These are phyloP conservation scores for Talaromyces rugulosus DNA, from an alignment of 2,329 filamentous ascomycete species.

Conservation along the genomic window DNA sequence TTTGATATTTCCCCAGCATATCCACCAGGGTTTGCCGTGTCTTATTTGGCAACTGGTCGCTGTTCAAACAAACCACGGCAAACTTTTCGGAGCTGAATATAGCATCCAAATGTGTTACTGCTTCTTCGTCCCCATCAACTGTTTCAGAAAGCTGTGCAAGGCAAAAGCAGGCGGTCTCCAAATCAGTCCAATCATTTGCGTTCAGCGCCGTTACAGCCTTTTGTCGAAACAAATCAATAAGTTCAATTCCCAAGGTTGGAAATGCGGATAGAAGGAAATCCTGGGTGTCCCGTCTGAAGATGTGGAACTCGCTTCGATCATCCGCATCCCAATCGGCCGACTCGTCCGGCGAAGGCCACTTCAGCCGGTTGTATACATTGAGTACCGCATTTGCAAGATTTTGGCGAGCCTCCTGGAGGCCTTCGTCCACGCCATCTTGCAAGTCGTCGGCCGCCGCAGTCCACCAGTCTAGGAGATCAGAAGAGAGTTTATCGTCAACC, in stretches of 20 bases:
- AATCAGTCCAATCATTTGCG: constrained; percentile 36
- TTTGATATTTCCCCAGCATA: constrained; percentile 41
- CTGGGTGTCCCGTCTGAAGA: constrained; percentile 42
- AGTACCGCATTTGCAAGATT: constrained; percentile 38
- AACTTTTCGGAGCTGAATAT: constrained; percentile 38
- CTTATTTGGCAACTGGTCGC: constrained; percentile 28
- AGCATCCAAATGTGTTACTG: constrained; percentile 36
- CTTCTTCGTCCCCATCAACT: constrained; percentile 40
- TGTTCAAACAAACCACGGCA: constrained; percentile 26
- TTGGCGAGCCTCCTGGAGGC: constrained; percentile 29
- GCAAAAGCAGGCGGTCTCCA: constrained; percentile 43
- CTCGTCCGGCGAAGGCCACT: constrained; percentile 32
- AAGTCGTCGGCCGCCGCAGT: constrained; percentile 37
- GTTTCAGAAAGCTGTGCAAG: constrained; percentile 42
- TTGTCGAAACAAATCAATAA: constrained; percentile 40
- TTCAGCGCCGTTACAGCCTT: constrained; percentile 30
- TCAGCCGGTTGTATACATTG: constrained; percentile 40
- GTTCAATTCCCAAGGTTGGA: constrained; percentile 38
- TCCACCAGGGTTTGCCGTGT: constrained; percentile 39
- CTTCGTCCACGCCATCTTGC: constrained; percentile 25
- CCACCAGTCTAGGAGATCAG: constrained; percentile 39
- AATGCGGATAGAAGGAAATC: constrained; percentile 43
- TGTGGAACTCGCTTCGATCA: constrained; percentile 38
- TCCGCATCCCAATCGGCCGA: constrained; percentile 39
- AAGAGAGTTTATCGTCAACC: constrained; percentile 36